A percentile compares a stretch with the other conserved stretches of the same genome.
phyloP scores from a whole-genome alignment of 2,329 filamentous ascomycete genomes.

The Cyclaneusma minus region DNA sequence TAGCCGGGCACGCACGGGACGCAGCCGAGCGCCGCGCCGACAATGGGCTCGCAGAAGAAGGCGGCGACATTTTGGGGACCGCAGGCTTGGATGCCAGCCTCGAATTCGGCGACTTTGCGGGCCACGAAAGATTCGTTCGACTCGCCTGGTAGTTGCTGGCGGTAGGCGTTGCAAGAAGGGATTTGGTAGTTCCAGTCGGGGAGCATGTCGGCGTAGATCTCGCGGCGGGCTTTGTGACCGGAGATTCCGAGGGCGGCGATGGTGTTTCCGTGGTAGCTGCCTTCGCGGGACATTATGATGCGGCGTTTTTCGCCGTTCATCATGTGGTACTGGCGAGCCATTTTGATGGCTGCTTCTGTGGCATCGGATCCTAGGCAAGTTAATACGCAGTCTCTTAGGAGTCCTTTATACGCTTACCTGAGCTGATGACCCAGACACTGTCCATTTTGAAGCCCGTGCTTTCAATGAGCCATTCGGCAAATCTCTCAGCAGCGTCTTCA shows the following conservation, averaged over 20 bases:
- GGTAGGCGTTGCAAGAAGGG: slow-evolving; percentile 48
- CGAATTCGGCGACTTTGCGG: slow-evolving; percentile 44
- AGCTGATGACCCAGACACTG: slow-evolving; percentile 38
- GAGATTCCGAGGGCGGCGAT: slow-evolving; percentile 44
- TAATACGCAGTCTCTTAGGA: background rate
- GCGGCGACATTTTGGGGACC: slow-evolving; percentile 48
- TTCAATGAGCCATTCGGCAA: slow-evolving; percentile 23
- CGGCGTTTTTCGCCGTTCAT: slow-evolving; percentile 31
- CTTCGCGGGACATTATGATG: slow-evolving; percentile 46
- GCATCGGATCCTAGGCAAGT: slow-evolving; percentile 49
- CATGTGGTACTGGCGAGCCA: slow-evolving; percentile 47
- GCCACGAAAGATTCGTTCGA: slow-evolving; percentile 37
- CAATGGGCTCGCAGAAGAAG: slow-evolving; percentile 52
- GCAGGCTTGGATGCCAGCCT: slow-evolving; percentile 41
- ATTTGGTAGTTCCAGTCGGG: slow-evolving; percentile 37
- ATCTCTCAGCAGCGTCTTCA: slow-evolving; percentile 33
- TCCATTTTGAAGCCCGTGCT: slow-evolving; percentile 29
- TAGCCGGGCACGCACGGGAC: slow-evolving; percentile 53
- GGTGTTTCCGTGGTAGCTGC: slow-evolving; percentile 58
- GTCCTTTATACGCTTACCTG: slow-evolving; percentile 33
- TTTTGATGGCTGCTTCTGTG: slow-evolving; percentile 52
- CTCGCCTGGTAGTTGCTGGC: slow-evolving; percentile 33
- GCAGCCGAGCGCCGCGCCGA: slow-evolving; percentile 55
- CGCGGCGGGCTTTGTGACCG: slow-evolving; percentile 41
- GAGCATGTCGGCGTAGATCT: slow-evolving; percentile 40